Conservation (phyloP, 1,284 basidiomycete genomes). For the Bondarzewia mesenterica region DNA sequence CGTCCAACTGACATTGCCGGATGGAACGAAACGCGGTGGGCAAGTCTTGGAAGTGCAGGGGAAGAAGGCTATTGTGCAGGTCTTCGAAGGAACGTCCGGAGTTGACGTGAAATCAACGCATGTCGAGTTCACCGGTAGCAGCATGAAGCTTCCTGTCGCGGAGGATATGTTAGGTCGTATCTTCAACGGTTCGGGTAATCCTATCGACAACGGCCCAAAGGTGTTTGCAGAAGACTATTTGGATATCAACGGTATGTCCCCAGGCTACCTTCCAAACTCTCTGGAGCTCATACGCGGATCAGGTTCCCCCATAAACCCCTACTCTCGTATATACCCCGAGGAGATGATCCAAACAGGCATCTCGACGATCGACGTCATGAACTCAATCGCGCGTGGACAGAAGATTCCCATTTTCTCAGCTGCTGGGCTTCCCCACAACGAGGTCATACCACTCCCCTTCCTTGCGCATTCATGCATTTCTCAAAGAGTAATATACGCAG, state of each 20-base stretch:
- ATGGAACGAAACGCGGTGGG: constrained; percentile 91
- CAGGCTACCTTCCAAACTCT: not conserved
- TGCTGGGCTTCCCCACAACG: constrained; percentile 97
- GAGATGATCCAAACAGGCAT: constrained; percentile 99
- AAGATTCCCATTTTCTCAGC: constrained; percentile 99
- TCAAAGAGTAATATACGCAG: constrained; percentile 31
- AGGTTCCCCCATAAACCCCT: constrained; percentile 99
- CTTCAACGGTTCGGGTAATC: constrained; percentile 98
- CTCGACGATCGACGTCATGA: constrained; percentile 98
- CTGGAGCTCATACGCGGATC: constrained; percentile 11
- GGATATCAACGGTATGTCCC: constrained; percentile 88
- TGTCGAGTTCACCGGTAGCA: constrained; percentile 96
- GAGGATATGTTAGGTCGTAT: constrained; percentile 99
- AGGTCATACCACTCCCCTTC: constrained; percentile 41
- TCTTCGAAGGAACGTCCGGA: constrained; percentile 97
- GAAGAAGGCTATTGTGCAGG: constrained; percentile 98
- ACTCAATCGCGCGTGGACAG: constrained; percentile 99
- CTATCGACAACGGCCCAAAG: constrained; percentile 97
- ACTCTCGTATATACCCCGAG: constrained; percentile 98
- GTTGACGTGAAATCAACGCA: constrained; percentile 97
- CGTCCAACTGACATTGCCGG: constrained; percentile 91
- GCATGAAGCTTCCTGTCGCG: constrained; percentile 99
- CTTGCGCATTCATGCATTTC: constrained; percentile 12
- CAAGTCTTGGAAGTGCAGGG: constrained; percentile 98
- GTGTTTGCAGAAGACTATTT: constrained; percentile 99